A percentile compares a stretch with the other conserved stretches of the same genome.
Evolutionary conservation across 2,329 filamentous ascomycete species (phyloP).

Genomic region (Lachnellula arida): DNA sequence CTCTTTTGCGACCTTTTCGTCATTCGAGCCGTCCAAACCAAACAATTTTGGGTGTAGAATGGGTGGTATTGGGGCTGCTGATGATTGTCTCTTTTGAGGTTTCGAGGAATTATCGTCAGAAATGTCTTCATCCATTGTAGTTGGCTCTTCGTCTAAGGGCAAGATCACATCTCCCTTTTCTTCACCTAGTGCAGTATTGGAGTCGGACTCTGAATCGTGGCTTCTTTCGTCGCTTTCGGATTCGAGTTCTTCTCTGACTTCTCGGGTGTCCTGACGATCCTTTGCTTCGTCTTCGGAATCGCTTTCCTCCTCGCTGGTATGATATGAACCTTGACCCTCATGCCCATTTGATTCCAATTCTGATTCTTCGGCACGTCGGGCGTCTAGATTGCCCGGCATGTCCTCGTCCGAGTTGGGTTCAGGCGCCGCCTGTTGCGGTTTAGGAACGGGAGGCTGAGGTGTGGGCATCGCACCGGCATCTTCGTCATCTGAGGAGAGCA

Average conservation of each 20-base stretch:
- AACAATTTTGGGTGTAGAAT: slow-evolving; percentile 5
- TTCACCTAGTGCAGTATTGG: background rate
- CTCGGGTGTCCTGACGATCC: background rate
- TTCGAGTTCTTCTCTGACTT: background rate
- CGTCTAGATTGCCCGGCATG: background rate
- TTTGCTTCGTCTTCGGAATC: slow-evolving; percentile 2
- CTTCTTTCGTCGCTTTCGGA: background rate
- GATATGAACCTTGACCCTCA: background rate
- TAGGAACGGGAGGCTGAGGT: background rate
- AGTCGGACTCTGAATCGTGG: background rate
- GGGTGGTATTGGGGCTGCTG: background rate
- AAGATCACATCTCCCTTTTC: background rate
- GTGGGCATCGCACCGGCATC: slow-evolving; percentile 12
- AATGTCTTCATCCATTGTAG: background rate
- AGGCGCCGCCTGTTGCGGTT: background rate
- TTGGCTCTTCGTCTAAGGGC: background rate
- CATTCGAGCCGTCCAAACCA: slow-evolving; percentile 21
- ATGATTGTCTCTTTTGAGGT: background rate
- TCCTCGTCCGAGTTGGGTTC: slow-evolving; percentile 9
- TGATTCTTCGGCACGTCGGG: background rate
- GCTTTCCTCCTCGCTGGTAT: background rate
- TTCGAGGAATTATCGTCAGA: background rate
- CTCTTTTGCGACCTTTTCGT: slow-evolving; percentile 3
- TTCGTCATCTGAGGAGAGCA: slow-evolving; percentile 33
- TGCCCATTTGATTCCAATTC: background rate